Evolutionary conservation across 139 green algal genomes (phyloP).

Genomic region (Haematococcus sp.): DNA sequence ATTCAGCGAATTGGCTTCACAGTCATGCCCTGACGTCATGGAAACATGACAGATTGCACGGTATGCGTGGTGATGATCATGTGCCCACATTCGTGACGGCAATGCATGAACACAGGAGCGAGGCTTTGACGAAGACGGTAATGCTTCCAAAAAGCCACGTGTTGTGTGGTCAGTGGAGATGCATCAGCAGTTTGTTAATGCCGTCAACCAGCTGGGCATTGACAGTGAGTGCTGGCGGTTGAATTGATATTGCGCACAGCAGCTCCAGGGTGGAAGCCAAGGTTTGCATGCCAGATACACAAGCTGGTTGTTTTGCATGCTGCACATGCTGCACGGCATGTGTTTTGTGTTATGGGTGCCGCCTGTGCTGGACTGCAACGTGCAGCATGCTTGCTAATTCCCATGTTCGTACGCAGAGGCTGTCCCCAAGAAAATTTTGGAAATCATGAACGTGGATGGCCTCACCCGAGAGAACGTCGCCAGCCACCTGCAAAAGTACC

Average conservation of each 20-base stretch:
- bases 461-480: slow-evolving; percentile 94
- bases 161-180: slow-evolving; percentile 96
- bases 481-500: slow-evolving; percentile 94
- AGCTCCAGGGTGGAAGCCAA: background rate
- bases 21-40: too few species aligned
- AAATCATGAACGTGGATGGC: slow-evolving; percentile 92
- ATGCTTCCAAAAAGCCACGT: slow-evolving; percentile 82
- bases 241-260: background rate
- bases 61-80: too few species aligned
- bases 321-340: background rate
- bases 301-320: background rate
- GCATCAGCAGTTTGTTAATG: slow-evolving; percentile 94
- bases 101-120: slow-evolving; percentile 7
- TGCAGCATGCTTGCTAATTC: too few species aligned
- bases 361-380: too few species aligned
- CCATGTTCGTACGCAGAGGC: slow-evolving; percentile 79
- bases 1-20: too few species aligned
- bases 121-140: slow-evolving; percentile 35
- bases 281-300: background rate
- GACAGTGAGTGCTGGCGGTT: slow-evolving; percentile 80
- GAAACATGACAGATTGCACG: too few species aligned
- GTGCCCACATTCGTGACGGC: too few species aligned
- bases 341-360: background rate
- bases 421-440: slow-evolving; percentile 97
- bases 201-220: slow-evolving; percentile 90